Conservation (phyloP, 352 stramenopile genomes). For the Phytopythium vexans region DNA sequence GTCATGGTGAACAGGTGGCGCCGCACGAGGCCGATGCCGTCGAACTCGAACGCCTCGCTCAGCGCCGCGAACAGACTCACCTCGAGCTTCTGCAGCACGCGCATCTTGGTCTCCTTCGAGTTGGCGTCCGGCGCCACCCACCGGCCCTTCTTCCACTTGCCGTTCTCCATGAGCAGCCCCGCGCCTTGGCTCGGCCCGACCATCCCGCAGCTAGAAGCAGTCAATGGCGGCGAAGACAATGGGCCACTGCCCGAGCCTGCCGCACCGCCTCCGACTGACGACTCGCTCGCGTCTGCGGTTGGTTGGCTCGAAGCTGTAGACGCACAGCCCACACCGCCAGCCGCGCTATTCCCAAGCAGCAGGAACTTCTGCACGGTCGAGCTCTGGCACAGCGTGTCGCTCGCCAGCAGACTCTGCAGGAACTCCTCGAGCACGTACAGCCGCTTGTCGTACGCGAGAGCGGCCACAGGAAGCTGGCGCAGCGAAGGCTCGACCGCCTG, state of each 20-base stretch:
- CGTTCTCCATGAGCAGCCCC: conserved; percentile 55
- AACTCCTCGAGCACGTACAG: conserved; percentile 64
- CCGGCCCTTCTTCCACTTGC: conserved; percentile 55
- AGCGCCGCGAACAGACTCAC: conserved; percentile 72
- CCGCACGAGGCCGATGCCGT: conserved; percentile 76
- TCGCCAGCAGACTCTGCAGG: conserved; percentile 64
- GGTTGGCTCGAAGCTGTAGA: background rate
- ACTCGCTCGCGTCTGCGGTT: background rate
- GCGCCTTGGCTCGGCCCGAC: background rate
- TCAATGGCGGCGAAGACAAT: too few species aligned
- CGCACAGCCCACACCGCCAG: background rate
- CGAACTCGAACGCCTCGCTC: conserved; percentile 83
- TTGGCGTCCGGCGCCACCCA: conserved; percentile 64
- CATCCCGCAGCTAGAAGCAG: background rate
- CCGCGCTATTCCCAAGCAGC: conserved; percentile 25
- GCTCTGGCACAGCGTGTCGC: conserved; percentile 75
- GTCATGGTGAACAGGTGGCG: conserved; percentile 84
- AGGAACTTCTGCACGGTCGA: conserved; percentile 75
- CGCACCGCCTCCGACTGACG: background rate
- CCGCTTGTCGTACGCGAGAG: conserved; percentile 59
- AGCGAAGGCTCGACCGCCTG: conserved; percentile 38
- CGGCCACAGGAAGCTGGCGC: conserved; percentile 30
- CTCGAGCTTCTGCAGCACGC: conserved; percentile 75
- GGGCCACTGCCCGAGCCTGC: background rate
- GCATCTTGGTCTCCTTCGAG: conserved; percentile 81